Evolutionary conservation across 2,329 filamentous ascomycete genomes (phyloP).

Genomic region (Verticillium longisporum): DNA sequence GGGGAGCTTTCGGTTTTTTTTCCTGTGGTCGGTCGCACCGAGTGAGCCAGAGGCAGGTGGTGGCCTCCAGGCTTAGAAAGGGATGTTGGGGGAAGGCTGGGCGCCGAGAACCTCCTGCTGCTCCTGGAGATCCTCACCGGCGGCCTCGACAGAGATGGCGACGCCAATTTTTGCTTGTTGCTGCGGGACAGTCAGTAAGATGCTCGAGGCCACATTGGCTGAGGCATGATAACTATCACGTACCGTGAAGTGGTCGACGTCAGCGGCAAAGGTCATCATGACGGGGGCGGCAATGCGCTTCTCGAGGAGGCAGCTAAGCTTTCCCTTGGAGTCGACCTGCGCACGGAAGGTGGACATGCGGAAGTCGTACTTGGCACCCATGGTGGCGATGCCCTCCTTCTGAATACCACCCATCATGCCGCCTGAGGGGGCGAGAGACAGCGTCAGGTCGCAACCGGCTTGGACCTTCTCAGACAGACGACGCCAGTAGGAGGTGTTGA

Average conservation of each 20-base stretch:
- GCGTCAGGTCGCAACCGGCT: conserved; percentile 89
- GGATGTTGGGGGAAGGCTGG: conserved; percentile 52
- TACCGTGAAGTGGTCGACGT: conserved; percentile 94
- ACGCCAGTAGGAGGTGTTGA: conserved; percentile 93
- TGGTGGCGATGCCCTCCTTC: conserved; percentile 83
- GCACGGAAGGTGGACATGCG: conserved; percentile 90
- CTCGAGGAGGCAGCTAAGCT: conserved; percentile 86
- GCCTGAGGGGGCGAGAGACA: conserved; percentile 65
- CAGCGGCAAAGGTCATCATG: conserved; percentile 88
- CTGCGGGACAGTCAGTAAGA: conserved; percentile 37
- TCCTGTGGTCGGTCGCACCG: background rate
- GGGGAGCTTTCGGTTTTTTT: conserved; percentile 13
- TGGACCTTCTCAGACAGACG: conserved; percentile 90
- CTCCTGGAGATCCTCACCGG: conserved; percentile 79
- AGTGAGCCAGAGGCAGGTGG: conserved; percentile 2
- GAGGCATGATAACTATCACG: conserved; percentile 25
- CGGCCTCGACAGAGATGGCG: conserved; percentile 84
- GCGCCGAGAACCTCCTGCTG: conserved; percentile 61
- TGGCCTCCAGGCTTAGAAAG: conserved; percentile 44
- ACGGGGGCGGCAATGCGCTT: conserved; percentile 93
- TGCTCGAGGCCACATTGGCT: background rate
- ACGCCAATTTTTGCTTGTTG: conserved; percentile 93
- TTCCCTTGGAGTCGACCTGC: conserved; percentile 91
- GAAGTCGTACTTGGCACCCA: conserved; percentile 98
- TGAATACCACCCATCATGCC: conserved; percentile 70